Percentiles rank a stretch among this genome's conserved stretches.
phyloP scores from a whole-genome alignment of 2,329 filamentous ascomycete species.

The Kalaharituber pfeilii region DNA sequence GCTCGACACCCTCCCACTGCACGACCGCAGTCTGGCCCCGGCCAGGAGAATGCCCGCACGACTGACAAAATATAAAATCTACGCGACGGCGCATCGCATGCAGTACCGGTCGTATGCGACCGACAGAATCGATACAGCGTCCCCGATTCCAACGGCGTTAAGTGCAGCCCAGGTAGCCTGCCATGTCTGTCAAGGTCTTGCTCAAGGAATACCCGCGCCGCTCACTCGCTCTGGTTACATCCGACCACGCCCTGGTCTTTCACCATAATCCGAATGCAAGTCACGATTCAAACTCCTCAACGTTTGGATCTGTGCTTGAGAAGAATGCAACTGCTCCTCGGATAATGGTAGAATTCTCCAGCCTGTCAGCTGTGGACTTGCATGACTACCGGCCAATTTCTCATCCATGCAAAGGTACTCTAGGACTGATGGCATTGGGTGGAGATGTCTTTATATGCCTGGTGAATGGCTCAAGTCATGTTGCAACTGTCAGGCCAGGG shows the following conservation, averaged over 20 bases:
- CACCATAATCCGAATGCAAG: slow-evolving; percentile 49
- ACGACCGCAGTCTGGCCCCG: no score
- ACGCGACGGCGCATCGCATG: no score
- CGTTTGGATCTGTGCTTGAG: slow-evolving; percentile 15
- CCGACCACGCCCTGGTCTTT: slow-evolving; percentile 66
- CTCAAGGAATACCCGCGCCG: slow-evolving; percentile 76
- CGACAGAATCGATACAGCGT: no score
- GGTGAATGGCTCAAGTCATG: slow-evolving; percentile 59
- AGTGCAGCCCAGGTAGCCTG: no score
- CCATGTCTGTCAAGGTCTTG: slow-evolving; percentile 36
- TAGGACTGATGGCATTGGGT: slow-evolving; percentile 70
- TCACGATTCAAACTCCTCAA: slow-evolving; percentile 20
- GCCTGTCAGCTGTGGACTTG: slow-evolving; percentile 46
- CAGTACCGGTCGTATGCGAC: no score
- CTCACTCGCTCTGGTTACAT: slow-evolving; percentile 68
- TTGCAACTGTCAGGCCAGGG: slow-evolving; percentile 66
- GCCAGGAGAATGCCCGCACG: no score
- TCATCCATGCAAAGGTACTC: slow-evolving; percentile 62
- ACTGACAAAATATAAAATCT: no score
- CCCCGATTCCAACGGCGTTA: no score
- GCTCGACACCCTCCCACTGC: no score
- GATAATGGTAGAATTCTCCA: slow-evolving; percentile 79
- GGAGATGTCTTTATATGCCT: slow-evolving; percentile 82
- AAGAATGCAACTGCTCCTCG: slow-evolving; percentile 33
- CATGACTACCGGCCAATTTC: slow-evolving; percentile 61